Base-by-base conservation (phyloP, 179 eudicot species). In the Spinacia oleracea region DNA sequence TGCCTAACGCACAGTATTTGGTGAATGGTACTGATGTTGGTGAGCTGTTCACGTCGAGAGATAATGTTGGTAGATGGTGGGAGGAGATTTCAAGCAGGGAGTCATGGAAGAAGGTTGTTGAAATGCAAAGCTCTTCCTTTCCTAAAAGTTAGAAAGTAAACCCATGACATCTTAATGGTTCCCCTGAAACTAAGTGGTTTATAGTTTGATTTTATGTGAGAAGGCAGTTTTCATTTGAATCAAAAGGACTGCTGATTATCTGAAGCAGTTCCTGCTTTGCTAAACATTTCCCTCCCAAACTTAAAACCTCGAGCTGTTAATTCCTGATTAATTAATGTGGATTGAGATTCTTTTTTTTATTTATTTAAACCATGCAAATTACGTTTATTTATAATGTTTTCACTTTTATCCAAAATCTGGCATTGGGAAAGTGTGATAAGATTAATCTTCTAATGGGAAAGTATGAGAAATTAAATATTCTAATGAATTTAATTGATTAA, bases 51-150 rank as follows among this genome's bases (percentile, higher is more conserved):
- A 85, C 75, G 71, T 82, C 90, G 2, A 86, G 95, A 82, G 85
- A 87, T 83, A 92, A 92, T 83, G 97, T 92, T 20, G 89, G 83
- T 11, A 86, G 98, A 83, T 92, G 98, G 98, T 92, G 95, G 95
- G 79, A 67, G 14, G 93, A 93, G 85, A 88, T 92, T 68, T 93
- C 97, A 4, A 77, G 83, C 62, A 81, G 90, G 38, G 89, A 86
- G 42, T 82, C 93, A n/a, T 93, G 98, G 98, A 93, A 92, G 88
- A 86, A 88, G 85, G 92, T 92, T 20, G 86, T 92, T 70, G 89
- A 80, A 51, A 83, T 93, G 97, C 90, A 87, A 84, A 91, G 71
- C 56, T 67, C 91, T 53, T 88, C 90, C 1, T 59, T 87, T n/a
- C 75, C 83, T 2, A 71, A 50, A 51, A 16, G 20, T 60, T 60